Base-by-base conservation (phyloP, 148 eudicot species). In the Arbutus unedo region DNA sequence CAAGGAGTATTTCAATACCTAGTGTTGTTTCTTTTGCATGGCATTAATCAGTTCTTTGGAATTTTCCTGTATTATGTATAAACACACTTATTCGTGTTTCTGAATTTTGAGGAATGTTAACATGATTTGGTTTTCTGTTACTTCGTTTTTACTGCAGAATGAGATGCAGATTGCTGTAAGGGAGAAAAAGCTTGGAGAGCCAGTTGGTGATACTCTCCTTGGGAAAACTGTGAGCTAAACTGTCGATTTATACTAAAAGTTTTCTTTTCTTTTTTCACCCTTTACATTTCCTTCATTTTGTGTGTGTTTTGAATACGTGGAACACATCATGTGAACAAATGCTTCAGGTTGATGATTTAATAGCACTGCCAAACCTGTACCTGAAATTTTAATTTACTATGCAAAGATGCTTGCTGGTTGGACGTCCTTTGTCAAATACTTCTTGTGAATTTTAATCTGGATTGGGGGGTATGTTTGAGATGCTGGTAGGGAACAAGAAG, bases 141-240 rank as follows among this genome's bases (percentile, higher is more conserved):
- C 43, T 66, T 8, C 19, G 10, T 64, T 64, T 21, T 64, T 66
- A 66, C 43, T 83, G 83, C 92, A 96, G 99, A 87, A 86, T 76
- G 94, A 93, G 91, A 89, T 96, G 98, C 90, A 90, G 82, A 91
- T 79, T 66, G 87, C 99, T 56, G 84, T 96, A 62, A 89, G 85
- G 83, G 84, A 86, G 79, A 92, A 86, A 81, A 91, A 74, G 77
- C 94, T 96, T 78, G 99, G 99, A 56, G 92, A 86, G 76, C 99
- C 99, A 57, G 79, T 82, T 78, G 99, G 99, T 70, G 93, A 86
- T 84, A 92, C 93, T 73, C 87, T 96, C 83, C 85, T 92, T 49
- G 97, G 98, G 18, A 96, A 96, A 90, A 94, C 93, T n/a, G 99
- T 96, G 79, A 89, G 93, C 57, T 84, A 73, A 7, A 72, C 38